phyloP scores from a whole-genome alignment of 805 yeast genomes.

The baker's yeast (Saccharomyces cerevisiae) region DNA sequence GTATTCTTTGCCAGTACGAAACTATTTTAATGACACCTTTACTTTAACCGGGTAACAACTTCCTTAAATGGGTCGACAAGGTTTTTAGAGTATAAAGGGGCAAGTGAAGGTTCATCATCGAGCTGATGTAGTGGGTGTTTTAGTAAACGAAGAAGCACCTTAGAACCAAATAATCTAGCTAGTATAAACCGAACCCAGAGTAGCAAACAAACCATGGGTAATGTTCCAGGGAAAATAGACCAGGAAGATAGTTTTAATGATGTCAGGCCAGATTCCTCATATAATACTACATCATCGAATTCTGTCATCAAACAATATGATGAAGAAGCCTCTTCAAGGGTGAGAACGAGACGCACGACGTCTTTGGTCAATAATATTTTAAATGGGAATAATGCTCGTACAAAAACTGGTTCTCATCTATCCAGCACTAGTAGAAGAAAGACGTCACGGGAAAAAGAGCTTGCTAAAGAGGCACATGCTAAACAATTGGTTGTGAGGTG shows the following conservation, averaged over 20 bases:
- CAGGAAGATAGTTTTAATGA: conserved; percentile 19
- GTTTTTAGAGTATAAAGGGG: background rate
- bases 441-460: conserved; percentile 48
- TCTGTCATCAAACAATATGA: conserved; percentile 3
- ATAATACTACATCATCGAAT: conserved; percentile 5
- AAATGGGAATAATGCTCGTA: conserved; percentile 15
- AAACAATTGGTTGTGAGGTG: conserved; percentile 49
- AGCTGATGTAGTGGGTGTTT: background rate
- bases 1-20: background rate
- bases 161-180: background rate
- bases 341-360: conserved; percentile 18
- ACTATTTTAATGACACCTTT: background rate
- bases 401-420: conserved; percentile 18
- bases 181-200: background rate
- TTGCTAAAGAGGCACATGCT: conserved; percentile 45
- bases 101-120: background rate
- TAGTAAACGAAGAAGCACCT: background rate
- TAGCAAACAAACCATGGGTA: conserved; percentile 33
- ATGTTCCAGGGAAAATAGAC: conserved; percentile 40
- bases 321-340: conserved; percentile 4
- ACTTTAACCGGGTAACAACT: background rate
- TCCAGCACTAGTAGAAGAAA: conserved; percentile 26
- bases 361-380: conserved; percentile 22
- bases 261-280: conserved; percentile 8
- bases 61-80: background rate